phyloP scores from a whole-genome alignment of 2,329 filamentous ascomycete genomes.

The Fusarium tupiense region DNA sequence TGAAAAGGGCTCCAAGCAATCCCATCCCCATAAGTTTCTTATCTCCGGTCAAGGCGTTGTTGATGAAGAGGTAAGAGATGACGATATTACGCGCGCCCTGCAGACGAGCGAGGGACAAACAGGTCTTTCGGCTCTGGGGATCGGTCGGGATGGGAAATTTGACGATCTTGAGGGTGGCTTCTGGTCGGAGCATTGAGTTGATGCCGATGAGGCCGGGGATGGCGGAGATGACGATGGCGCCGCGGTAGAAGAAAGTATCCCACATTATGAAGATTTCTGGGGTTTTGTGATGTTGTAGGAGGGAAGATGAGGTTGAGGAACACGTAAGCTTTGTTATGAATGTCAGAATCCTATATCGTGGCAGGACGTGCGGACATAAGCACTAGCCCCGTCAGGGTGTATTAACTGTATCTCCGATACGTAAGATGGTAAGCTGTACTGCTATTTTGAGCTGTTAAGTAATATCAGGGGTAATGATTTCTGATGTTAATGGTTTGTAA shows the following conservation, averaged over 20 bases:
- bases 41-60: slow-evolving; percentile 24
- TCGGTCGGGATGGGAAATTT: slow-evolving; percentile 28
- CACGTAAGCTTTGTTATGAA: not conserved
- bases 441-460: not conserved
- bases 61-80: slow-evolving; percentile 28
- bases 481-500: fast-evolving
- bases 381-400: not conserved
- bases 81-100: slow-evolving; percentile 32
- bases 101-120: slow-evolving; percentile 9
- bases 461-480: too few relatives aligned
- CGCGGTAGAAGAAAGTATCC: slow-evolving; percentile 23
- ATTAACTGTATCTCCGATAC: not conserved
- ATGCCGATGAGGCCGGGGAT: slow-evolving; percentile 32
- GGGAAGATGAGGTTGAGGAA: not conserved
- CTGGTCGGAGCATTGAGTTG: slow-evolving; percentile 23
- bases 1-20: not conserved
- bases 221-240: slow-evolving; percentile 14
- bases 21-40: slow-evolving; percentile 7
- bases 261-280: not conserved
- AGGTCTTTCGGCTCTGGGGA: slow-evolving; percentile 14
- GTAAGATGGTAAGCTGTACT: not conserved
- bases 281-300: not conserved
- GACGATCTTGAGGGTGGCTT: slow-evolving; percentile 5
- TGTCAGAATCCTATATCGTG: not conserved
- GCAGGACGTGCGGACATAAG: not conserved